These are phyloP conservation scores for Ophiostoma populinum DNA, from an alignment of 2,329 filamentous ascomycete genomes.

Conservation along the genomic window DNA sequence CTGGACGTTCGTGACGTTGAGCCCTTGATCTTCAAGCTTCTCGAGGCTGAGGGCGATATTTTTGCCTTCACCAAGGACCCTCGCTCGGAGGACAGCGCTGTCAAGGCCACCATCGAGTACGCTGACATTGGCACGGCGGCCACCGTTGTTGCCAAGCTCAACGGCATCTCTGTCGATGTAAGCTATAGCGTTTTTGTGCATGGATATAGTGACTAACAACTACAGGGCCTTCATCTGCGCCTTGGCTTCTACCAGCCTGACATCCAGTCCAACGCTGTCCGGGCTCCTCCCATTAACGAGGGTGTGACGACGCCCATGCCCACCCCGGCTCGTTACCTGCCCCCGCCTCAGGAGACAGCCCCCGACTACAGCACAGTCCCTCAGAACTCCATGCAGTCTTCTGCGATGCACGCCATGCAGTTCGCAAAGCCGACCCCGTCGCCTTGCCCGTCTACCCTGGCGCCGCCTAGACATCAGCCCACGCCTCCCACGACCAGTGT, in stretches of 20 bases:
- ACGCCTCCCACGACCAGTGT: constrained; percentile 11
- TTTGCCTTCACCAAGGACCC: constrained; percentile 31
- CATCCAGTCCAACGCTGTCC: neutral
- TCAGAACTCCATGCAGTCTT: no score
- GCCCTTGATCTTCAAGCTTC: constrained; percentile 21
- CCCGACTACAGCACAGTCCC: no score
- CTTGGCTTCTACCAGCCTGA: constrained; percentile 9
- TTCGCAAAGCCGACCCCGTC: constrained; percentile 2
- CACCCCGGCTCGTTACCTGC: constrained; percentile 9
- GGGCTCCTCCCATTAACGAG: constrained; percentile 4
- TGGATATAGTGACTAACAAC: neutral
- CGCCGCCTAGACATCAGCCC: constrained; percentile 6
- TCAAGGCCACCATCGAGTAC: constrained; percentile 35
- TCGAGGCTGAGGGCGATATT: constrained; percentile 31
- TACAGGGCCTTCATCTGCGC: constrained; percentile 10
- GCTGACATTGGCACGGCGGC: constrained; percentile 29
- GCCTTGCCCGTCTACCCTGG: neutral
- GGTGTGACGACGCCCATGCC: constrained; percentile 11
- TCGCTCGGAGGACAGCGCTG: constrained; percentile 23
- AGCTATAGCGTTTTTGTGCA: constrained; percentile 8
- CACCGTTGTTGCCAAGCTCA: constrained; percentile 23
- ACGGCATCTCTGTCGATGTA: constrained; percentile 21
- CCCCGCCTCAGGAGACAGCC: constrained; percentile 2
- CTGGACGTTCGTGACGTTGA: constrained; percentile 16
- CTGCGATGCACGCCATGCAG: no score